Base-by-base conservation (phyloP, 2,329 filamentous ascomycete genomes). In the Verticillium klebahnii region DNA sequence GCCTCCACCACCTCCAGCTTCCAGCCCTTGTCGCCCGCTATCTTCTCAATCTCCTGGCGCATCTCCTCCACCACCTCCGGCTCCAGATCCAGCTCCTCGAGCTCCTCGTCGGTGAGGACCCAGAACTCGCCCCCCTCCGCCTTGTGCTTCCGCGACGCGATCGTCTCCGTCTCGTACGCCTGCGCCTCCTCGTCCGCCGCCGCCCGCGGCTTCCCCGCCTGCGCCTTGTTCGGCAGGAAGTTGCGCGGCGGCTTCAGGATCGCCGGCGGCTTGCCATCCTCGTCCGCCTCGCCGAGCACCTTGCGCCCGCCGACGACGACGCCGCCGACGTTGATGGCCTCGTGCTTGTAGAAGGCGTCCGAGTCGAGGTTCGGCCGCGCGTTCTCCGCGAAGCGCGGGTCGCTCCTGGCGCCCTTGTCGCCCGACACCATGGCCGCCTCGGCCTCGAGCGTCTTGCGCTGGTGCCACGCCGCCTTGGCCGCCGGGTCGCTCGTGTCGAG, bases 1-100 rank as follows among this genome's bases (percentile, higher is more conserved):
- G 86, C 81, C 69, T 95, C 89, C 1, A 95, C 85, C 15, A 95
- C 81, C 73, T 95, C 91, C 63, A 97, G 78, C 69, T 88, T 90
- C 92, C 93, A 97, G 17, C 87, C 86, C 66, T 87, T 85, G 8
- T 89, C 86, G 2, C 87, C 85, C 0, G 91, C 91, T 50, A 90
- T 71, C 68, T 86, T 83, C 71, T 90, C 82, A 62, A 96, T 75
- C 70, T 91, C 80, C 65, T 87, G 82, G 68, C 84, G 84, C 71
- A 96, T 79, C 56, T 87, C 81, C 67, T 93, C 87, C 3, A 96
- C 80, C 54, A 88, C 81, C 56, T 88, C 82, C 0, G 84, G 84
- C 60, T 88, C 84, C 34, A 94, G 78, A 15, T 89, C 85, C 55
- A 91, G 76, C 68, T 85, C 84, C 69, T 87, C 84, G 40, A 96